Base-by-base conservation (phyloP, 2,329 filamentous ascomycete species). In the Botryosphaeria agaves region DNA sequence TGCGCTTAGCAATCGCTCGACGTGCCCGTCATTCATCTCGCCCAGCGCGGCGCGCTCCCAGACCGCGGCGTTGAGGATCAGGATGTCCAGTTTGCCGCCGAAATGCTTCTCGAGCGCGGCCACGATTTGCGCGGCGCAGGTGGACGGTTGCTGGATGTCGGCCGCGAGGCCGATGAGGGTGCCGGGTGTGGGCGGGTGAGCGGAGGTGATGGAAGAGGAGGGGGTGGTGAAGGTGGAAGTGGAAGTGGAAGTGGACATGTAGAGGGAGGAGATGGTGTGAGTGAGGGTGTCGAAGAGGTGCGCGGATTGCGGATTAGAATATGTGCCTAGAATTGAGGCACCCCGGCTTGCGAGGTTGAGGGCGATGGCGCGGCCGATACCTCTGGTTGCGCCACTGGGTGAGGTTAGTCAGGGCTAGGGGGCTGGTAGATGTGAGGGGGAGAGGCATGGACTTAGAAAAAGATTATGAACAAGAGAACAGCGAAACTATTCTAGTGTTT, bases 291-390 rank as follows among this genome's bases (percentile, higher is more conserved):
- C 43, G 36, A 48, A 41, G 31, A 39, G 39, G 21, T 42, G 39
- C 2, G 42, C 41, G 21, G 40, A 41, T 27, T 39, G 8, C 3
- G 35, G 31, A 18, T 42, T 39, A 4, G 47, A 43, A 34, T 45
- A 49, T 16, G 46, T 49, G 16, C 47, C 46, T 12, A 49, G 31
- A 31, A 49, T 38, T 19, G 44, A 46, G 34, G 36, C 38, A 16
- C 47, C 47, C 24, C 47, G 45, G 21, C 37, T 39, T 9, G 45
- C 37, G 19, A 49, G 44, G 14, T 44, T 34, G 27, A 49, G 41
- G 29, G 43, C 38, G 11, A 46, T 48, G 23, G 45, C 42, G 11
- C 45, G 41, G 25, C 45, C 45, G 18, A 46, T 48, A 30, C 45
- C 46, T 38, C 41, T 42, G 6, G 39, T 42, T 29, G 44, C 46